Base-by-base conservation (phyloP, 2,329 filamentous ascomycete genomes). In the Xylariaceae sp. region DNA sequence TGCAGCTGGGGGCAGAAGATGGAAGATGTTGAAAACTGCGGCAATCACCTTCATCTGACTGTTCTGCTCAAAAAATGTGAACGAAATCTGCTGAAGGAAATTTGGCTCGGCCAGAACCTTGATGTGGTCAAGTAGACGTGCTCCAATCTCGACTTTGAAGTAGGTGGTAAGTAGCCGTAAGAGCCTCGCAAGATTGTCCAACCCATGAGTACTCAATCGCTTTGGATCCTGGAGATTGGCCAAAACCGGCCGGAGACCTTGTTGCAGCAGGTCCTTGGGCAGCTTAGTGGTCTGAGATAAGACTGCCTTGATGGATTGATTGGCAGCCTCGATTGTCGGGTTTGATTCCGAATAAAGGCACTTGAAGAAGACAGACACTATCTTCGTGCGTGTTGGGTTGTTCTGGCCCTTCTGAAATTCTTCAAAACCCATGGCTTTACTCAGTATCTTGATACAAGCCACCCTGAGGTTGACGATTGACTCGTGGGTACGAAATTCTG, bases 61-160 rank as follows among this genome's bases (percentile, higher is more conserved):
- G 61, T 94, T 89, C 66, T 97, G 92, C 69, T 99, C 95, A 53
- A 97, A 90, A 60, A 97, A 86, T 1, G 88, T 92, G 70, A 99
- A 99, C 0, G 93, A 97, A 1, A 94, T 89, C 64, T 92, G 90
- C 68, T 97, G 92, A 60, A 97, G 75, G 13, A 84, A 81, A 47
- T 77, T 80, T 2, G 89, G 82, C 53, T 97, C 91, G 1, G 93
- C 92, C 58, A 99, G 91, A 11, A 87, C 83, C 66, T 93, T 93
- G 71, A 97, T 88, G 63, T 99, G 94, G 58, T 97, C 93, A 10
- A 99, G 78, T n/a, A 99, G 74, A 19, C 94, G 84, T 18, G 90
- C 83, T 6, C 94, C 95, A 48, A 99, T 99, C 68, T 99, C 94
- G 1, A 97, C 92, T 72, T 99, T 99, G 73, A 99, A 99, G 69